Evolutionary conservation across 176 grass and related monocot species (phyloP), one percentile per base, ranked within the genome.

Genomic region (Neostapfia colusana): DNA sequence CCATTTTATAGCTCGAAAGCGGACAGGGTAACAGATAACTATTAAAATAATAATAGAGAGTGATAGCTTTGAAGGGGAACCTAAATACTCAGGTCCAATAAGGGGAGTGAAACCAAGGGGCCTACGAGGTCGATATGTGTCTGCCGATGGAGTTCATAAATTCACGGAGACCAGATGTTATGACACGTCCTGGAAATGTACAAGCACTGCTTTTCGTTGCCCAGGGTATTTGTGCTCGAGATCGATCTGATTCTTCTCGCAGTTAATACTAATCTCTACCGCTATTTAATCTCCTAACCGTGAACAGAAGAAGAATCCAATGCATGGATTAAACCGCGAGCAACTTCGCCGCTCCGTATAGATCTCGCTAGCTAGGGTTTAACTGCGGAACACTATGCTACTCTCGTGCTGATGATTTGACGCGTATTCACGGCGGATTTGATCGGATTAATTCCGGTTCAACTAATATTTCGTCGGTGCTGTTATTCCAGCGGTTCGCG

Each of bases 141-240:
- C 54, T 63, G 53, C 63, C 55, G 62, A 75, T 79, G 62, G 18
- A 69, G 53, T 83, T 79, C 75, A 79, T 83, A 79, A 88, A 88
- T 88, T 88, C 74, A 9, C 16, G 31, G 75, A 51, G 54, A 55
- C 26, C 20, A 50, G 51, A 45, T 13, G 67, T 68, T 83, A 63
- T 77, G 75, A 53, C 80, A 51, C 69, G 43, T 79, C 74, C 75
- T 66, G 16, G 48, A 27, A 45, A 62, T 17, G 86, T 84, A 75
- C 80, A 69, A 46, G 62, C 75, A 68, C 4, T 20, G 18, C 44
- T 54, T 25, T 35, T 62, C 80, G 40, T 45, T 65, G 62, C 68
- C 60, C 45, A 28, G 61, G 54, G 63, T 79, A 77, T 49, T 77
- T 27, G 38, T 75, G 54, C 62, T 64, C 69, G 25, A 56, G 43